Evolutionary conservation across 2,329 filamentous ascomycete genomes (phyloP).

Genomic region (Paramyrothecium roridum): DNA sequence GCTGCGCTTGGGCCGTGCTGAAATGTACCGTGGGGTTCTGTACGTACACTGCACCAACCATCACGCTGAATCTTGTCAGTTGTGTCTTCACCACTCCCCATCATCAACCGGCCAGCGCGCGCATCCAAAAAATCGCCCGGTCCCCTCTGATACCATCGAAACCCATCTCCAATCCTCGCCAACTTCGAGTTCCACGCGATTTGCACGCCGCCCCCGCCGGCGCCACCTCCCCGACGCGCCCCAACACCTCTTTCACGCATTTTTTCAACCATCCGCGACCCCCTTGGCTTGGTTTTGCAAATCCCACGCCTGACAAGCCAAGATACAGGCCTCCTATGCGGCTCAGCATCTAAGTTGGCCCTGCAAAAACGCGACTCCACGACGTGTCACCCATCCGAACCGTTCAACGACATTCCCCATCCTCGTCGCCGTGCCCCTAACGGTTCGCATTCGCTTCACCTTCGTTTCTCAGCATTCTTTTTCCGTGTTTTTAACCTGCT

Average conservation of each 20-base stretch:
- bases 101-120: conserved; percentile 51
- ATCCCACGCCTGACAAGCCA: conserved; percentile 11
- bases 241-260: conserved; percentile 37
- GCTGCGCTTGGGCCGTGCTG: conserved; percentile 35
- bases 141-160: conserved; percentile 57
- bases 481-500: neutral
- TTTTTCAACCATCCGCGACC: conserved; percentile 31
- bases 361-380: conserved; percentile 21
- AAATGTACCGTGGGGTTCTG: conserved; percentile 37
- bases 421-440: conserved; percentile 7
- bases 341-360: conserved; percentile 14
- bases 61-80: conserved; percentile 48
- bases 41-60: conserved; percentile 40
- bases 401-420: neutral
- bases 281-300: conserved; percentile 18
- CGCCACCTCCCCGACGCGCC: conserved; percentile 38
- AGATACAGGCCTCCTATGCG: conserved; percentile 4
- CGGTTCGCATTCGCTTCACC: conserved; percentile 1
- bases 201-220: conserved; percentile 43
- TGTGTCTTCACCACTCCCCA: conserved; percentile 52
- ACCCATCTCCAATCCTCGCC: conserved; percentile 52
- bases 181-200: conserved; percentile 53
- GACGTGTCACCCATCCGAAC: conserved; percentile 20
- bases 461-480: conserved; percentile 11
- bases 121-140: conserved; percentile 62